Base-by-base conservation (phyloP, 306 rosid species). In the Quillaja saponaria region DNA sequence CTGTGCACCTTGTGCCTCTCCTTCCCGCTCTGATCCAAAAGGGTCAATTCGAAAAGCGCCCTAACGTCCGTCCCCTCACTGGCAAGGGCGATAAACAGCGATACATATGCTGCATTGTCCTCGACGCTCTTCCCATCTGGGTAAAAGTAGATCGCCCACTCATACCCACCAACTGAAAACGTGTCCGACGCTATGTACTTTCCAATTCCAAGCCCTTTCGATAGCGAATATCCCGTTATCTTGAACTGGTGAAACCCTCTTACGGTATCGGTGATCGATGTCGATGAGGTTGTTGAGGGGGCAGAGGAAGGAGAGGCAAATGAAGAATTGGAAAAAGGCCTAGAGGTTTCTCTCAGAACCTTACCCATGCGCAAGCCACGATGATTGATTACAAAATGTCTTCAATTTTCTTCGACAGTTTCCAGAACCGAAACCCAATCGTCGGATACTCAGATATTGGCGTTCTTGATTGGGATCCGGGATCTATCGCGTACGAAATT, bases 1-100 rank as follows among this genome's bases (percentile, higher is more conserved):
- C 83, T 90, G 71, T 90, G 95, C 25, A 90, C 97, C 83, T 90
- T 90, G 31, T 90, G 97, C 74, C 90, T 84, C 84, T 71, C 95
- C 46, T 78, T 87, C 34, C 97, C 97, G 33, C 97, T 90, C 88
- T 90, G 97, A 64, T 90, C 97, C 85, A 90, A 64, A 64, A 90
- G 95, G 41, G 91, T 90, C 73, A 90, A 45, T 71, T 90, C 97
- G 39, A 90, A 90, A 19, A 90, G 81, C 0, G 97, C 97, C 63
- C 91, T 80, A 62, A 90, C 95, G 47, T 90, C 97, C 35, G 90
- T 81, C 4, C 95, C 97, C 13, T 86, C 97, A 62, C 95, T 90
- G 7, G 95, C 97, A 11, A 90, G 83, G 2, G 97, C 97, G 47
- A 90, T 90, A 68, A 90, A 90, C 8, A 90, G 80, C n/a, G 97